Percentiles rank a stretch among this genome's conserved stretches.
Evolutionary conservation across 2,329 filamentous ascomycete genomes (phyloP).

Genomic region (Helicocarpus griseus): DNA sequence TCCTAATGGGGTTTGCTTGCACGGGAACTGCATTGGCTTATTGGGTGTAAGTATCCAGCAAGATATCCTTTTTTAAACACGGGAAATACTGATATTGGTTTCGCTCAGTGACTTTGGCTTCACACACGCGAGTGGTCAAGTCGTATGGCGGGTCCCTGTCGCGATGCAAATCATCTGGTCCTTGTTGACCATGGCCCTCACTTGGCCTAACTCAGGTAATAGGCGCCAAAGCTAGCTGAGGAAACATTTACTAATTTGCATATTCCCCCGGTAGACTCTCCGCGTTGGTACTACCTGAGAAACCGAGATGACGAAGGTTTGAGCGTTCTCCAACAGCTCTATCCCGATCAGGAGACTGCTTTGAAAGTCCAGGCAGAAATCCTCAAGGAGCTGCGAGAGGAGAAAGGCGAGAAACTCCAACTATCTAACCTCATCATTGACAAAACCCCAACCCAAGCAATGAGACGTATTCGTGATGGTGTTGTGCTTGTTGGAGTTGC

Average conservation of each 20-base stretch:
- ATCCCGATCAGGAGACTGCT: conserved; percentile 12
- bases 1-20: conserved; percentile 21
- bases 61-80: not conserved
- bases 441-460: conserved; percentile 17
- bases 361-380: conserved; percentile 16
- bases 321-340: conserved; percentile 16
- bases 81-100: not conserved
- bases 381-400: conserved; percentile 13
- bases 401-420: conserved; percentile 7
- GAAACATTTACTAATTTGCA: not conserved
- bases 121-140: conserved; percentile 18
- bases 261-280: conserved; percentile 13
- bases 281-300: conserved; percentile 22
- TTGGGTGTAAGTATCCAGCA: conserved; percentile 20
- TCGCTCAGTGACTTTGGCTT: conserved; percentile 22
- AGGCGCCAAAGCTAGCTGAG: not conserved
- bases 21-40: conserved; percentile 22
- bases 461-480: conserved; percentile 20
- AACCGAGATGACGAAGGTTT: conserved; percentile 18
- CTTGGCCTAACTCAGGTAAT: conserved; percentile 17
- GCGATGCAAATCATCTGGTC: conserved; percentile 22
- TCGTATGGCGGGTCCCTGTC: conserved; percentile 25
- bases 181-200: conserved; percentile 15
- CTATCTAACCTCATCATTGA: conserved; percentile 8
- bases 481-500: conserved; percentile 20